Evolutionary conservation across 768 basidiomycete species (phyloP), one percentile per base, ranked within the genome.

Genomic region (Tephrocybe sp.): DNA sequence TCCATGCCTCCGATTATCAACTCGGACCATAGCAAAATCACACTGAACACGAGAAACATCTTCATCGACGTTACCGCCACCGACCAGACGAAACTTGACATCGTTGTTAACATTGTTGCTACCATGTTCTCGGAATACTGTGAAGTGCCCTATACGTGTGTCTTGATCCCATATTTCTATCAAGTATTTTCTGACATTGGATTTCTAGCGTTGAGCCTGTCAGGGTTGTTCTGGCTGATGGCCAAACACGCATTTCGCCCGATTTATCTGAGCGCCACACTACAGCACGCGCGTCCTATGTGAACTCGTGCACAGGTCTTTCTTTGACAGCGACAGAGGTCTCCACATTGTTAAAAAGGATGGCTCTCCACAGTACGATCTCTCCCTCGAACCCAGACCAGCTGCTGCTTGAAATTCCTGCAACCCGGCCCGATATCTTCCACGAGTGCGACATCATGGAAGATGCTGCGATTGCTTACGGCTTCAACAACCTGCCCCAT

Each of bases 101-200:
- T 98, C 41, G 97, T 98, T 44, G 82, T 93, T 40, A 97, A 95
- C 66, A 95, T 98, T 53, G 83, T 99, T 11, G 76, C 88, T 2
- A 87, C 91, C n/a, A 96, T 98, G 95, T 99, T 99, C 70, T 87
- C 96, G 2, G 95, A 98, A 69, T 97, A 99, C 64, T 93, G 91
- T 65, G 81, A 82, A 53, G 83, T 91, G 34, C 91, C 94, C 3
- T 98, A 86, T 81, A 86, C 90, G 95, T 98, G 68, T 56, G 92
- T 69, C 6, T 16, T 25, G 9, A 21, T 18, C 21, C 36, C 16
- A n/a, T 18, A 39, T 18, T 52, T n/a, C 24, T 24, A 16, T 26
- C 32, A 8, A 7, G 11, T n/a, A 22, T 21, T 18, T 38, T 49
- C 9, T 56, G 41, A 47, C 28, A 30, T 52, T 37, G 49, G 16